Evolutionary conservation across 768 basidiomycete genomes (phyloP).

Genomic region (Fistulinella prunicolor): DNA sequence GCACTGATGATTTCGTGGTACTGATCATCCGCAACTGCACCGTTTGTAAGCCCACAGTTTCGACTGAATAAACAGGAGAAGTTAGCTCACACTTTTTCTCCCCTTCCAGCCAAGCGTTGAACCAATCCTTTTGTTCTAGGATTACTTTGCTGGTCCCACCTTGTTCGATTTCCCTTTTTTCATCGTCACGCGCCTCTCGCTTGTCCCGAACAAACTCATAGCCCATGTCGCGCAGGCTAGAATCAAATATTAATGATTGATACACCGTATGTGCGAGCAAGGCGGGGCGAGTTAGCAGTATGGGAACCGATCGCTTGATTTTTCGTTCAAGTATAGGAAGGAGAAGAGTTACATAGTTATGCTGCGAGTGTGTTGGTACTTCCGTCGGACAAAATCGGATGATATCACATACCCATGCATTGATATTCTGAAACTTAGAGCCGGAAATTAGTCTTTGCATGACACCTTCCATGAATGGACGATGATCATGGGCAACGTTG

Average conservation of each 20-base stretch:
- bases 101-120: slow-evolving; percentile 83
- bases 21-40: slow-evolving; percentile 79
- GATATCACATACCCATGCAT: slow-evolving; percentile 64
- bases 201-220: slow-evolving; percentile 48
- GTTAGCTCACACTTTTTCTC: slow-evolving; percentile 77
- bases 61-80: neutral
- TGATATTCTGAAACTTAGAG: slow-evolving; percentile 60
- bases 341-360: slow-evolving; percentile 78
- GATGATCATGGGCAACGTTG: slow-evolving; percentile 84
- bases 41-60: neutral
- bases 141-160: slow-evolving; percentile 80
- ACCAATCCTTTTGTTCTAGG: slow-evolving; percentile 84
- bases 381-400: neutral
- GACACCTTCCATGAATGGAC: slow-evolving; percentile 70
- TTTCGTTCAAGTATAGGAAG: slow-evolving; percentile 77
- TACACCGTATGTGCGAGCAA: slow-evolving; percentile 95
- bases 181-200: slow-evolving; percentile 8
- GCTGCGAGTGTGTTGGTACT: slow-evolving; percentile 41
- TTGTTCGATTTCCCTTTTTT: slow-evolving; percentile 45
- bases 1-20: slow-evolving; percentile 81
- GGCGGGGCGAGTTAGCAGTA: slow-evolving; percentile 72
- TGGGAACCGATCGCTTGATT: slow-evolving; percentile 68
- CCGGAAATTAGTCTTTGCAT: slow-evolving; percentile 67
- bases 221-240: slow-evolving; percentile 67
- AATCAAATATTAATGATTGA: slow-evolving; percentile 87